Percentiles rank a stretch among this genome's conserved stretches.
phyloP scores from a whole-genome alignment of 208 protist genomes.

The Willaertia magna region DNA sequence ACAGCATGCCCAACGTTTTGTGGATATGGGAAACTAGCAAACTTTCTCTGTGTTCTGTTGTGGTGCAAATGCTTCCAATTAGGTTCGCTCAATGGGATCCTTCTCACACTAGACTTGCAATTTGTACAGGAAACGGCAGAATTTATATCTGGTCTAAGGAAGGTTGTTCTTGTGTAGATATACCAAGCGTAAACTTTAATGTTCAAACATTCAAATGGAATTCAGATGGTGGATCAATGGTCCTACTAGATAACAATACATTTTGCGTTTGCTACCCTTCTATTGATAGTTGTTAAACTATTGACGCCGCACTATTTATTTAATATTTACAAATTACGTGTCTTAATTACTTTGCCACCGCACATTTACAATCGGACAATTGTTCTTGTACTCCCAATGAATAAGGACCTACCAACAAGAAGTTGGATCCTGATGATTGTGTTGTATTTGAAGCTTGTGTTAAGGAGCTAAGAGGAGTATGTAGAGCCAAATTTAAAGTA shows the following conservation, averaged over 20 bases:
- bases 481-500: no score
- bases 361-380: no score
- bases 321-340: no score
- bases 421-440: no score
- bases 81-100: conserved; percentile 7
- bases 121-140: conserved; percentile 10
- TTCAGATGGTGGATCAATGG: background rate
- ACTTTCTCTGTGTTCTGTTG: background rate
- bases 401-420: no score
- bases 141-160: conserved; percentile 14
- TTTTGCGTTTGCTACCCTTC: background rate
- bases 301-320: no score
- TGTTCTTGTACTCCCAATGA: no score
- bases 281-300: background rate
- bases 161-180: conserved; percentile 2
- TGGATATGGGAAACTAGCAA: conserved; percentile 21
- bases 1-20: conserved; percentile 15
- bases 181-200: conserved; percentile 4
- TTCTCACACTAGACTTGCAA: background rate
- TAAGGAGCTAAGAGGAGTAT: no score
- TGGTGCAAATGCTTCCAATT: background rate
- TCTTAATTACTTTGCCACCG: no score
- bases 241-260: background rate
- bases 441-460: no score
- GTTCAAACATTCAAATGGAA: background rate